These are phyloP conservation scores for Hypsizygus marmoreus DNA, from an alignment of 768 basidiomycete species.

Conservation along the genomic window DNA sequence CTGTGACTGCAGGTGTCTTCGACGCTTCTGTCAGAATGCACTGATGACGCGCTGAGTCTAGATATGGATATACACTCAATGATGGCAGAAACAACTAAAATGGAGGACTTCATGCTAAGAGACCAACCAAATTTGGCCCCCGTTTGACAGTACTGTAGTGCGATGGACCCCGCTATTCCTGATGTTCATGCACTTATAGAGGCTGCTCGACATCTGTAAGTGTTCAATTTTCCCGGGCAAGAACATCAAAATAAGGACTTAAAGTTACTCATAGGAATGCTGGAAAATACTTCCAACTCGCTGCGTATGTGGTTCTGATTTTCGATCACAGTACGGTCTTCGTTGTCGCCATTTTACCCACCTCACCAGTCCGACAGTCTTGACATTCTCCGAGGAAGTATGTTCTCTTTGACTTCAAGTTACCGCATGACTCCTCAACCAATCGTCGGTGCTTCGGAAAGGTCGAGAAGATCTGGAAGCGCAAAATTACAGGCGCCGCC, in stretches of 20 bases:
- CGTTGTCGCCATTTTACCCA: background rate
- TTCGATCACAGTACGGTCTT: slow-evolving; percentile 17
- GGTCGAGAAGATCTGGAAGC: slow-evolving; percentile 32
- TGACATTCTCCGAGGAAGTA: slow-evolving; percentile 19
- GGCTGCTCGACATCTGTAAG: background rate
- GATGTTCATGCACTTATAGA: background rate
- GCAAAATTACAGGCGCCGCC: slow-evolving; percentile 22
- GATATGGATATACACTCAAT: too few species aligned
- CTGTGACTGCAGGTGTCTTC: too few species aligned
- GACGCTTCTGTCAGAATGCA: too few species aligned
- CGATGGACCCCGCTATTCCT: background rate
- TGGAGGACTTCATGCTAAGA: too few species aligned
- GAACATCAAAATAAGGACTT: too few species aligned
- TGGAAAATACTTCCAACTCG: slow-evolving; percentile 21
- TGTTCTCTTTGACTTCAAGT: background rate
- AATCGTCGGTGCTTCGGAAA: too few species aligned
- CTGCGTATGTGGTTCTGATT: slow-evolving; percentile 18
- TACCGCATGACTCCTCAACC: background rate
- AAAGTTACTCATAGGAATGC: too few species aligned
- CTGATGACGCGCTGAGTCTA: too few species aligned
- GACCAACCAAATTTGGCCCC: too few species aligned
- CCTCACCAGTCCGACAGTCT: background rate
- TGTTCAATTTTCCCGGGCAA: background rate
- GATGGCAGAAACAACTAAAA: too few species aligned
- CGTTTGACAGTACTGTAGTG: too few species aligned